A percentile compares a stretch with the other conserved stretches of the same genome.
Evolutionary conservation across 345 rosid species (phyloP).

Genomic region (Toxicodendron radicans): DNA sequence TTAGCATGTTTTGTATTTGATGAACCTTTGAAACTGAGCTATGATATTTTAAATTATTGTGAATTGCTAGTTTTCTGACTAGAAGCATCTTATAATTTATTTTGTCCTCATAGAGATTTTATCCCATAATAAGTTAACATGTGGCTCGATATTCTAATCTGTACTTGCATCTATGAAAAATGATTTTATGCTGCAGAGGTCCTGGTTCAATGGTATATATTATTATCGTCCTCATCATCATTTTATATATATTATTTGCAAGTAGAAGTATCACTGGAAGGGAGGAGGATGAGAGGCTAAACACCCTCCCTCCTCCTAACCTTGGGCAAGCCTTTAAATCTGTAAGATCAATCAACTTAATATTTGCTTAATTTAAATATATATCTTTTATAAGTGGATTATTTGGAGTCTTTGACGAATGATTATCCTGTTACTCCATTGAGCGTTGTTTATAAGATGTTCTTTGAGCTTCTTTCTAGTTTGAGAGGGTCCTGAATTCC

Average conservation of each 20-base stretch:
- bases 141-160: not conserved
- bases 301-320: not conserved
- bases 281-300: constrained; percentile 2
- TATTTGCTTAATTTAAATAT: too few relatives aligned
- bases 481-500: not conserved
- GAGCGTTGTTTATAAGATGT: not conserved
- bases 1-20: not conserved
- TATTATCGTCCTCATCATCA: not conserved
- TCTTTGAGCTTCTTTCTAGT: not conserved
- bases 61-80: not conserved
- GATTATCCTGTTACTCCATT: not conserved
- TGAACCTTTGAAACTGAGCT: constrained; percentile 1
- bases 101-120: not conserved
- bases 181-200: not conserved
- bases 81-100: not conserved
- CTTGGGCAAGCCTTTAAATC: not conserved
- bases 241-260: not conserved
- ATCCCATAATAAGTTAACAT: not conserved
- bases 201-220: not conserved
- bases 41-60: not conserved
- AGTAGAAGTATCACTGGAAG: not conserved
- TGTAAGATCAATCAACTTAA: not conserved
- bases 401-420: not conserved
- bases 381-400: not conserved
- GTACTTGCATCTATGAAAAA: not conserved